phyloP scores from a whole-genome alignment of 805 yeast genomes.

The Saccharomycopsis synnaedendra region DNA sequence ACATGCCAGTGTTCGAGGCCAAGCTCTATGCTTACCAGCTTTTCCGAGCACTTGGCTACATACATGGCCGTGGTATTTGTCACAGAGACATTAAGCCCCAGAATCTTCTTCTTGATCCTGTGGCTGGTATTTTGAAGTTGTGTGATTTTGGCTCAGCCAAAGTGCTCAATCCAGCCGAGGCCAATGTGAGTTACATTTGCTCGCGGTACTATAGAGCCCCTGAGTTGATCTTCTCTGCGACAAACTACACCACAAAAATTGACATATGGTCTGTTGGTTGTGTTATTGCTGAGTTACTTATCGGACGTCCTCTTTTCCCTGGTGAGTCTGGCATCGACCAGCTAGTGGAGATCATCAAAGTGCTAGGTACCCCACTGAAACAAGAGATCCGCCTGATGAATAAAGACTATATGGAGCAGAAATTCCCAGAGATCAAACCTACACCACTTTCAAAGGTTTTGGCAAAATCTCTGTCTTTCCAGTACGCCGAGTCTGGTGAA shows the following conservation, averaged over 20 bases:
- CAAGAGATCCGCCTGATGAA: constrained; percentile 92
- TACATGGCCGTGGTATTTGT: constrained; percentile 66
- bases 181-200: constrained; percentile 93
- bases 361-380: constrained; percentile 87
- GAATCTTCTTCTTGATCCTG: constrained; percentile 78
- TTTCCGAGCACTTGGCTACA: constrained; percentile 66
- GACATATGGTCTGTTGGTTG: constrained; percentile 98
- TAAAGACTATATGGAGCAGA: constrained; percentile 94
- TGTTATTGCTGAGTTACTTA: constrained; percentile 91
- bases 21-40: constrained; percentile 75
- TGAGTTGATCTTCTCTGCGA: constrained; percentile 93
- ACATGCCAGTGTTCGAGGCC: constrained; percentile 85
- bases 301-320: constrained; percentile 95
- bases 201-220: constrained; percentile 97
- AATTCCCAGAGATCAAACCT: constrained; percentile 80
- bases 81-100: constrained; percentile 93
- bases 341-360: constrained; percentile 90
- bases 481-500: constrained; percentile 19
- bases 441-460: constrained; percentile 38
- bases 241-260: constrained; percentile 91
- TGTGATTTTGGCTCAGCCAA: constrained; percentile 98
- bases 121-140: constrained; percentile 71
- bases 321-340: constrained; percentile 98
- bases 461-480: constrained; percentile 42
- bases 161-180: constrained; percentile 78